Conservation (phyloP, 2,329 filamentous ascomycete species). For the Clathrospora elynae region DNA sequence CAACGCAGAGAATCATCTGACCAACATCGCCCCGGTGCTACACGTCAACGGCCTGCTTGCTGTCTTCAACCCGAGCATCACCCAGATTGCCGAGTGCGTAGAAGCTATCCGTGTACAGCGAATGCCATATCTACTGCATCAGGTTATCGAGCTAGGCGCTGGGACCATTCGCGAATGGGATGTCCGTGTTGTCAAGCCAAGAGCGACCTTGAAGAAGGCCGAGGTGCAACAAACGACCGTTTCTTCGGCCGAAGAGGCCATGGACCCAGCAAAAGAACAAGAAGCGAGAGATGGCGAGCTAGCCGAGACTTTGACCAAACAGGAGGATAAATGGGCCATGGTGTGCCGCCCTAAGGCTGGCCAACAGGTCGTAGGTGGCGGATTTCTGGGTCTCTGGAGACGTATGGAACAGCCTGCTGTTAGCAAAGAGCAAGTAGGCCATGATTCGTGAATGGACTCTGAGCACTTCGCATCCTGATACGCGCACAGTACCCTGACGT, state of each 20-base stretch:
- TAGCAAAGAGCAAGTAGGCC: not conserved
- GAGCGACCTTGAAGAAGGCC: conserved; percentile 38
- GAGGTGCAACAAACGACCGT: conserved; percentile 20
- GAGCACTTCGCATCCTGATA: no score
- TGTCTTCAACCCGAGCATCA: conserved; percentile 77
- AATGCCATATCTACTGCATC: conserved; percentile 64
- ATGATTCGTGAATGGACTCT: no score
- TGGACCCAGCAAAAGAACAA: conserved; percentile 28
- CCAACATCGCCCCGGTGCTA: conserved; percentile 61
- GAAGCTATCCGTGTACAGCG: conserved; percentile 58
- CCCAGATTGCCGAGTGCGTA: conserved; percentile 72
- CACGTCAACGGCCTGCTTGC: conserved; percentile 68
- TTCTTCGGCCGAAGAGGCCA: conserved; percentile 12
- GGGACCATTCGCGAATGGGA: conserved; percentile 68
- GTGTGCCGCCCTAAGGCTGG: conserved; percentile 48
- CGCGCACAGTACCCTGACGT: no score
- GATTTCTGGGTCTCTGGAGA: conserved; percentile 47
- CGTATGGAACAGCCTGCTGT: conserved; percentile 33
- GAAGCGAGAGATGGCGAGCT: conserved; percentile 37
- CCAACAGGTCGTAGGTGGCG: conserved; percentile 43
- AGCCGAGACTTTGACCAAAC: conserved; percentile 29
- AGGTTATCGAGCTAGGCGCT: conserved; percentile 63
- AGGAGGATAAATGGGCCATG: conserved; percentile 43
- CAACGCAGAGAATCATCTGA: conserved; percentile 60
- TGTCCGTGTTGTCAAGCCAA: conserved; percentile 58